phyloP scores from a whole-genome alignment of 805 yeast genomes.

The Starmerella apis region DNA sequence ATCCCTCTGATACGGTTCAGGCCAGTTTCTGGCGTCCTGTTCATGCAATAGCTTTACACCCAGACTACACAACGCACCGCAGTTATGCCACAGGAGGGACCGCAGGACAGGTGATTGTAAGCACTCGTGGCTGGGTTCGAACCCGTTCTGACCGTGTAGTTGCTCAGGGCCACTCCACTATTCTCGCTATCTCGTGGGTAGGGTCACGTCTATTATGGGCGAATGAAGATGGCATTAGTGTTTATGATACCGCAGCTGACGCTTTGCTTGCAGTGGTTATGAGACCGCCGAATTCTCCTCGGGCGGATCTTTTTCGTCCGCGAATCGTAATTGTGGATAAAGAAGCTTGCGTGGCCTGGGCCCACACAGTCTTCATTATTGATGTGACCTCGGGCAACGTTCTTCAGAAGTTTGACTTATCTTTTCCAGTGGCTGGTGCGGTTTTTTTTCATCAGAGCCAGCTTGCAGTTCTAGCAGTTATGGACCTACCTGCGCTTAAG shows the following conservation, averaged over 20 bases:
- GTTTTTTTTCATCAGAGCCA: conserved; percentile 11
- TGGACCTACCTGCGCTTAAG: conserved; percentile 51
- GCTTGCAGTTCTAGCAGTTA: conserved; percentile 17
- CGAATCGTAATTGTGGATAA: conserved; percentile 48
- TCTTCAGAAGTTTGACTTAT: neutral
- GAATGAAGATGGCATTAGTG: conserved; percentile 66
- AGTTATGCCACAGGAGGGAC: conserved; percentile 82
- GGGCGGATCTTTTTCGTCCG: conserved; percentile 81
- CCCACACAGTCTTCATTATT: conserved; percentile 60
- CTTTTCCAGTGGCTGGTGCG: conserved; percentile 17
- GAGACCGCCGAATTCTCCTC: conserved; percentile 44
- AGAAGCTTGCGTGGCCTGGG: conserved; percentile 74
- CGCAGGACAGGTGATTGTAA: conserved; percentile 66
- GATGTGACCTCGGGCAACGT: conserved; percentile 15
- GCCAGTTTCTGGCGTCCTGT: conserved; percentile 81
- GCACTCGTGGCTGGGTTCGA: conserved; percentile 81
- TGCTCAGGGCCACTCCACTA: conserved; percentile 37
- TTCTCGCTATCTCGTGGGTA: conserved; percentile 50
- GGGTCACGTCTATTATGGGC: conserved; percentile 71
- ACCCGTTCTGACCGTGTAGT: conserved; percentile 58
- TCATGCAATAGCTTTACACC: conserved; percentile 74
- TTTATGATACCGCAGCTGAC: conserved; percentile 49
- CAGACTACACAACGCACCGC: conserved; percentile 49
- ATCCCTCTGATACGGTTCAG: conserved; percentile 54
- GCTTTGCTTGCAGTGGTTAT: conserved; percentile 43